phyloP scores from a whole-genome alignment of 768 basidiomycete species.

The Arthromyces matolae region DNA sequence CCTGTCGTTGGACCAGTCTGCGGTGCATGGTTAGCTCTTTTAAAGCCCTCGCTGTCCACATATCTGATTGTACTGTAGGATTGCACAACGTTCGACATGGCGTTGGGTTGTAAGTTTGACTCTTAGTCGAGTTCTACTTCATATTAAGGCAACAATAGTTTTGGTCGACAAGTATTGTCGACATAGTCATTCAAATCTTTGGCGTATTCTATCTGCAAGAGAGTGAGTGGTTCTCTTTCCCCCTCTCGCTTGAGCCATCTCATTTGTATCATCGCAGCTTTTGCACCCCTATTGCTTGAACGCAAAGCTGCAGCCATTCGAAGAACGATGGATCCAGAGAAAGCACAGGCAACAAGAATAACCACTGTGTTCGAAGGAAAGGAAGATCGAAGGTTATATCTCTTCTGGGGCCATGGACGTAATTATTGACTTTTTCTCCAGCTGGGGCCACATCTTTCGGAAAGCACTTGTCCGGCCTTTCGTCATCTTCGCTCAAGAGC shows the following conservation, averaged over 20 bases:
- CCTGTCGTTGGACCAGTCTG: conserved; percentile 62
- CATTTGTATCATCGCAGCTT: conserved; percentile 30
- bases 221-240: conserved; percentile 36
- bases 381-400: conserved; percentile 41
- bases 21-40: conserved; percentile 47
- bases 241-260: background rate
- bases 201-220: conserved; percentile 60
- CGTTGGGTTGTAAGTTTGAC: conserved; percentile 63
- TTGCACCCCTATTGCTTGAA: conserved; percentile 41
- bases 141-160: conserved; percentile 35
- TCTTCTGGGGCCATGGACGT: too few relatives aligned
- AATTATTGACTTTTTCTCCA: conserved; percentile 21
- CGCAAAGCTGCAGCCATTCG: conserved; percentile 47
- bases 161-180: conserved; percentile 62
- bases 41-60: background rate
- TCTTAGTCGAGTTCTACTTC: background rate
- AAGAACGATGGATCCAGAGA: conserved; percentile 45
- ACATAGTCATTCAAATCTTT: conserved; percentile 47
- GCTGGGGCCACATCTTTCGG: conserved; percentile 49
- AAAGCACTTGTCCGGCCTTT: conserved; percentile 68
- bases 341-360: conserved; percentile 33
- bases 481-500: conserved; percentile 52
- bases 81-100: conserved; percentile 63
- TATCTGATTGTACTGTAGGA: too few relatives aligned
- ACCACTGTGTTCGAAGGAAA: conserved; percentile 45